Evolutionary conservation across 1,284 basidiomycete species (phyloP).

Genomic region (Ganoderma resinaceum): DNA sequence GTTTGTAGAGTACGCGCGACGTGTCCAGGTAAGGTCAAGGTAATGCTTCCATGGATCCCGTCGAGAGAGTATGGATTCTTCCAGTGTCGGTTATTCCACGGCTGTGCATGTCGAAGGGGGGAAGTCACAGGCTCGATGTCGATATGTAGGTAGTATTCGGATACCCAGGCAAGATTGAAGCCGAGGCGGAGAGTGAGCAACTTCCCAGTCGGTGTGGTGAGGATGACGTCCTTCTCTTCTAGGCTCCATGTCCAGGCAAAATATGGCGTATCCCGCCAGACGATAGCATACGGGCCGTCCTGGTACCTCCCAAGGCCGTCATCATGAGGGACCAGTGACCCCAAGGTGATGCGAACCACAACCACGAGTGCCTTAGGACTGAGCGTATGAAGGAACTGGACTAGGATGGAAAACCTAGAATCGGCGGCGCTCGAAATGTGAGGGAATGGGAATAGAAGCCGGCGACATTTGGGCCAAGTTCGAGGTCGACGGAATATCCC

Average conservation of each 20-base stretch:
- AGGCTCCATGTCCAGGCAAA: neutral
- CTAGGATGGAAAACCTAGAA: neutral
- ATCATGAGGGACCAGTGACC: neutral
- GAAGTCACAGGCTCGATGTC: neutral
- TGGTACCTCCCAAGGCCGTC: neutral
- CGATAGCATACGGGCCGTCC: neutral
- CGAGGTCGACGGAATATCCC: neutral
- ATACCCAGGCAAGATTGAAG: neutral
- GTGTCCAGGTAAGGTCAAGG: neutral
- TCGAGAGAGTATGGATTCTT: neutral
- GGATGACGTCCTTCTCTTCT: neutral
- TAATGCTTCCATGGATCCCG: neutral
- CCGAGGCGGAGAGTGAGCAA: neutral
- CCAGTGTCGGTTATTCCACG: neutral
- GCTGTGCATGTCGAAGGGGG: neutral
- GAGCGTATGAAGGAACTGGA: neutral
- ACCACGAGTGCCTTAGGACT: neutral
- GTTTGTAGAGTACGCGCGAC: neutral
- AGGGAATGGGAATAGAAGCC: neutral
- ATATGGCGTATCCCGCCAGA: neutral
- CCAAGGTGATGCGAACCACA: neutral
- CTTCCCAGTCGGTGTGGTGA: neutral
- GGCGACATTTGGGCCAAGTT: neutral
- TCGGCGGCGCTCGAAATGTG: neutral
- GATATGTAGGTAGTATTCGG: neutral